Conservation (phyloP, 2,329 filamentous ascomycete genomes). For the Cordyceps cicadae region DNA sequence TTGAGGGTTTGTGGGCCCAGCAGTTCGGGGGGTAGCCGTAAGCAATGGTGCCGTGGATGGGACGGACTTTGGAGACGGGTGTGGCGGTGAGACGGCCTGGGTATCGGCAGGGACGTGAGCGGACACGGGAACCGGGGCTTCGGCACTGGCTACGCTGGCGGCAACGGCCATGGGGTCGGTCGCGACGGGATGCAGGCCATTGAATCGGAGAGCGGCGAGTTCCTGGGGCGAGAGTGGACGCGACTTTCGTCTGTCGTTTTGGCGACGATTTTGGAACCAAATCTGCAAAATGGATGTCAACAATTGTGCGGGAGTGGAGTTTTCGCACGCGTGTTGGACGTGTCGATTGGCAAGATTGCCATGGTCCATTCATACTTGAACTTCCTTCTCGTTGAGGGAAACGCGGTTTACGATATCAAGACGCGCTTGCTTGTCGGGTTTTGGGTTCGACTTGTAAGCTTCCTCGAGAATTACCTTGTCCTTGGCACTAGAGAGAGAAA, state of each 20-base stretch:
- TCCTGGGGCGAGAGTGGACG: constrained; percentile 74
- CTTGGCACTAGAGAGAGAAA: constrained; percentile 52
- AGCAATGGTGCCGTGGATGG: constrained; percentile 14
- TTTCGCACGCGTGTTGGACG: neutral
- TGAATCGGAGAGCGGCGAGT: constrained; percentile 52
- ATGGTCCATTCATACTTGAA: constrained; percentile 61
- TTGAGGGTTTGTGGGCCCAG: neutral
- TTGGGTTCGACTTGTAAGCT: constrained; percentile 76
- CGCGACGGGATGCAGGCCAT: constrained; percentile 44
- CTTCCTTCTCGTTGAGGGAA: constrained; percentile 87
- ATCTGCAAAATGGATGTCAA: constrained; percentile 50
- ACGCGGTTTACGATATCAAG: constrained; percentile 77
- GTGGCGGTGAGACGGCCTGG: neutral
- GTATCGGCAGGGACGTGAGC: constrained; percentile 17
- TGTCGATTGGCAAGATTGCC: neutral
- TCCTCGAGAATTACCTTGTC: constrained; percentile 84
- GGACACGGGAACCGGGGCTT: constrained; percentile 21
- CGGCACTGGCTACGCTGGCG: constrained; percentile 17
- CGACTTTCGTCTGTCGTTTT: constrained; percentile 85
- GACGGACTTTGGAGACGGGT: neutral
- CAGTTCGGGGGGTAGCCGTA: constrained; percentile 5
- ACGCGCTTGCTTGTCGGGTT: constrained; percentile 85
- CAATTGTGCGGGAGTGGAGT: neutral
- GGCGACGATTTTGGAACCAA: constrained; percentile 93
- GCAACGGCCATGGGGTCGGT: constrained; percentile 33